Base-by-base conservation (phyloP, 1,139 yeast species). In the Saccharomyces hybrid region DNA sequence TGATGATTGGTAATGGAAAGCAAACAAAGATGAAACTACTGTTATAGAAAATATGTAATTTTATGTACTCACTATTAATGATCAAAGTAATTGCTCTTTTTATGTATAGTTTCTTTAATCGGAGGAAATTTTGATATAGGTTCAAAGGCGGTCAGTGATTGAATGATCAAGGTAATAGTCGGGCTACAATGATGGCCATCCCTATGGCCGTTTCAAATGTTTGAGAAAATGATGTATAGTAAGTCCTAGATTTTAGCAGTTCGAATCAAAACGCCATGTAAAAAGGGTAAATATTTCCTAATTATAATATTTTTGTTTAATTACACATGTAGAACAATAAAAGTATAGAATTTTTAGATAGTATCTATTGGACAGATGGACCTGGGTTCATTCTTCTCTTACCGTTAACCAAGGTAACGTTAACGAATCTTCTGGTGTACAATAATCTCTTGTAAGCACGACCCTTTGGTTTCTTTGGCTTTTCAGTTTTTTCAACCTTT, bases 1-100 rank as follows among this genome's bases (percentile, higher is more conserved):
- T 42, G 88, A 82, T 59, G 87, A 82, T 52, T 82, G 86, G 86
- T 82, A 71, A 63, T 38, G 9, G 44, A 38, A 16, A 34, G 31
- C 4, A 38, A 16, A 5, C 4, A 38, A 16, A 5, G n/a, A 38
- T 38, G 23, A 16, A 38, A 38, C 25, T 38, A 38, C 44, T 38
- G 23, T 38, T 38, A 38, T 38, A 38, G 44, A 38, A 16, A 8
- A 38, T 38, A 16, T 38, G 44, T 38, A 38, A 38, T 38, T 20
- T 20, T 38, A 38, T 38, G 44, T 38, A 38, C 44, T 38, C 16
- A 38, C 23, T 38, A 32, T 20, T 38, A 38, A 38, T 38, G 25
- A 38, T 20, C 23, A 14, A 38, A 38, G 23, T 38, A 38, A 38
- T 16, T 38, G 44, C 44, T 38, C 25, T 20, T 38, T 7, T 14